Conservation (phyloP, 495 filamentous ascomycete species). For the Aspergillus wentii region DNA sequence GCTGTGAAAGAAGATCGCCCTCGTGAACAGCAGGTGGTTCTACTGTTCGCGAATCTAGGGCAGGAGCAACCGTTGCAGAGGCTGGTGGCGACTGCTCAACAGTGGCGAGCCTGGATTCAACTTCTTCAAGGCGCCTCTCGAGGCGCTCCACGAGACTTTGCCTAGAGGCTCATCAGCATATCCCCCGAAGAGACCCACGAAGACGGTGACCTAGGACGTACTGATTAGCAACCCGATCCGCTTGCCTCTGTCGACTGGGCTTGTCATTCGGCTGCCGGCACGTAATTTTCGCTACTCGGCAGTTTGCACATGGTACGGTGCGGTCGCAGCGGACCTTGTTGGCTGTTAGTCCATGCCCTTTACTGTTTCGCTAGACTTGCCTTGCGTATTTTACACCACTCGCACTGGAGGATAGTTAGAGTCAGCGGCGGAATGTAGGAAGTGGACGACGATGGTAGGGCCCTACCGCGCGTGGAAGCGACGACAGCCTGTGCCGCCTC, state of each 20-base stretch:
- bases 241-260: slow-evolving; percentile 1
- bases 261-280: slow-evolving; percentile 5
- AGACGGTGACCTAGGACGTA: neutral
- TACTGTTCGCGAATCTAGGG: neutral
- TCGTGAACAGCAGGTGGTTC: neutral
- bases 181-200: neutral
- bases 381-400: slow-evolving; percentile 7
- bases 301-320: slow-evolving; percentile 5
- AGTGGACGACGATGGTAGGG: neutral
- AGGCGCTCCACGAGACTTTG: slow-evolving; percentile 2
- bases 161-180: neutral
- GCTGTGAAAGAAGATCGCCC: slow-evolving; percentile 3
- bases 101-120: slow-evolving; percentile 1
- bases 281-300: neutral
- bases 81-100: neutral
- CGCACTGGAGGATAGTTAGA: slow-evolving; percentile 1
- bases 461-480: slow-evolving; percentile 1
- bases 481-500: slow-evolving; percentile 1
- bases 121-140: neutral
- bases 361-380: neutral
- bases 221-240: slow-evolving; percentile 4
- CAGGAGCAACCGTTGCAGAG: neutral
- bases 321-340: slow-evolving; percentile 7
- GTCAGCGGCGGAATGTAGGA: neutral
- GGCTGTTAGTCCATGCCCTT: neutral